Evolutionary conservation across 495 filamentous ascomycete genomes (phyloP).

Genomic region (Letharia columbiana): DNA sequence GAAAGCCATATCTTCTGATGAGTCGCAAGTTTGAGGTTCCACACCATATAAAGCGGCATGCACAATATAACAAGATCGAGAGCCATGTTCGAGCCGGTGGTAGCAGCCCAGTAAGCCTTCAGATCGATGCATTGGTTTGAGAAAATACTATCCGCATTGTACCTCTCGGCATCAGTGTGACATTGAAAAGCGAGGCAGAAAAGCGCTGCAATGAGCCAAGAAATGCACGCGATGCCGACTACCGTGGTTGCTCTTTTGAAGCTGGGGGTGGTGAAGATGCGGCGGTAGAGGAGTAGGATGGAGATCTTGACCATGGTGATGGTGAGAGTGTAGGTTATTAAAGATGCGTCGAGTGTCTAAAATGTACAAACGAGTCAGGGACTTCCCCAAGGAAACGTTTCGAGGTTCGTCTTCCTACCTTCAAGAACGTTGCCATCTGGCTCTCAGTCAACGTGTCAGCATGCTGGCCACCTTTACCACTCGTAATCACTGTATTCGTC

Average conservation of each 20-base stretch:
- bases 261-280: constrained; percentile 16
- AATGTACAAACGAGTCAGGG: background rate
- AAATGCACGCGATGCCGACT: constrained; percentile 4
- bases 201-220: constrained; percentile 10
- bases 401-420: background rate
- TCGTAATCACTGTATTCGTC: background rate
- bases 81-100: constrained; percentile 24
- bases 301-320: constrained; percentile 21
- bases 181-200: constrained; percentile 13
- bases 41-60: constrained; percentile 27
- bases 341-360: constrained; percentile 8
- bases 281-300: constrained; percentile 21
- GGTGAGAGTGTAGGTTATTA: constrained; percentile 15
- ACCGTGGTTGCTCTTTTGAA: constrained; percentile 3
- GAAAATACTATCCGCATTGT: constrained; percentile 5
- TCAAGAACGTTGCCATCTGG: constrained; percentile 2
- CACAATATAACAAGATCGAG: constrained; percentile 29
- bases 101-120: constrained; percentile 27
- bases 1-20: constrained; percentile 26
- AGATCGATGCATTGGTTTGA: constrained; percentile 26
- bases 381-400: background rate
- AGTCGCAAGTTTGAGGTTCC: constrained; percentile 24
- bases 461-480: background rate
- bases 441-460: background rate
- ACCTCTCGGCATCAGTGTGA: constrained; percentile 6